Percentiles rank a stretch among this genome's conserved stretches.
These are phyloP conservation scores for Aspergillus sclerotioniger DNA, from an alignment of 495 filamentous ascomycete genomes.

Conservation along the genomic window DNA sequence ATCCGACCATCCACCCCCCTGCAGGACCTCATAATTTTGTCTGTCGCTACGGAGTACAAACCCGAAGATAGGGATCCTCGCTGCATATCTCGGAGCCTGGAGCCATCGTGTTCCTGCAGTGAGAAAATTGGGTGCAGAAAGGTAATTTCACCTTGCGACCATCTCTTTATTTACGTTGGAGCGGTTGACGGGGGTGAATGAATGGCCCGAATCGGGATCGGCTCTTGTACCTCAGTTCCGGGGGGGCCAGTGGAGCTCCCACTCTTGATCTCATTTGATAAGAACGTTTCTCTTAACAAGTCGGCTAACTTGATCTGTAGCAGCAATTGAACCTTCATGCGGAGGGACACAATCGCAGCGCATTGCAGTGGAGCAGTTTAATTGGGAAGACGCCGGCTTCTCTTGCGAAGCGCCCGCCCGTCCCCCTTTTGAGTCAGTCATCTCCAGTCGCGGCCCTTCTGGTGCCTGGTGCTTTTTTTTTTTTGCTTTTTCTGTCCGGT, in stretches of 20 bases:
- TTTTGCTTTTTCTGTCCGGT: neutral
- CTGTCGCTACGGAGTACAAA: neutral
- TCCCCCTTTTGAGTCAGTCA: constrained; percentile 7
- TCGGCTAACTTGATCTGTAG: constrained; percentile 5
- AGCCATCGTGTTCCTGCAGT: neutral
- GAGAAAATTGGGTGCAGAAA: neutral
- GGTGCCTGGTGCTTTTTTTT: neutral
- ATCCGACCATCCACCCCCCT: neutral
- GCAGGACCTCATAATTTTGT: neutral
- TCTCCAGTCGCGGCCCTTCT: constrained; percentile 1
- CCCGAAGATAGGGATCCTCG: too few species aligned
- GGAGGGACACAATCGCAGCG: neutral
- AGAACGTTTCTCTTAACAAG: neutral
- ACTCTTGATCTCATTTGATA: neutral
- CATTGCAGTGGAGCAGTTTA: constrained; percentile 19
- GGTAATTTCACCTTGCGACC: neutral
- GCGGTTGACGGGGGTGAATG: neutral
- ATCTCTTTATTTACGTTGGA: neutral
- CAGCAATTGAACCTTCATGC: constrained; percentile 1
- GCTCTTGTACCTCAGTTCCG: constrained; percentile 1
- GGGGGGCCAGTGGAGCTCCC: neutral
- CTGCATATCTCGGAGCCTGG: too few species aligned
- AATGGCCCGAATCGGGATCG: neutral
- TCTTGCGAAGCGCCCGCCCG: constrained; percentile 14
- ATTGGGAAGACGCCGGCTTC: constrained; percentile 14